These are phyloP conservation scores for Pythium biforme DNA, from an alignment of 352 stramenopile species.

Conservation along the genomic window DNA sequence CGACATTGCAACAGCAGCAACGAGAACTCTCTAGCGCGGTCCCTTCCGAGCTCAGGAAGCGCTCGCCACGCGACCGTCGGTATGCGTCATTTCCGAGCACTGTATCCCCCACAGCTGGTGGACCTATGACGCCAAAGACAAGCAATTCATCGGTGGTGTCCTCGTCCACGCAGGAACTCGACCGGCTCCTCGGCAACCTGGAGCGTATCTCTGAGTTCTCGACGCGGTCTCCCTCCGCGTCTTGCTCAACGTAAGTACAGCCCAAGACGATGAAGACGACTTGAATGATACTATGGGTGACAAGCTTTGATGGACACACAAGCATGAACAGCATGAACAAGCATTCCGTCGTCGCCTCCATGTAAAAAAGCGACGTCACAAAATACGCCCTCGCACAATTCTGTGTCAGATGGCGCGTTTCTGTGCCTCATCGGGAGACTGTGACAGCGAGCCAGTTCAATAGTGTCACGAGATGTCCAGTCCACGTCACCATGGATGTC, in stretches of 20 bases:
- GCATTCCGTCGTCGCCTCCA: no score
- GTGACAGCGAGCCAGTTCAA: slow-evolving; percentile 2
- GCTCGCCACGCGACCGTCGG: slow-evolving; percentile 1
- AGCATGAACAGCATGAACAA: neutral
- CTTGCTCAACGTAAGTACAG: slow-evolving; percentile 11
- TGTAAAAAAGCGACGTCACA: neutral
- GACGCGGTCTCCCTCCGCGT: slow-evolving; percentile 21
- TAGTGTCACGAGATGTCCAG: neutral
- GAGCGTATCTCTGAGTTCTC: slow-evolving; percentile 73
- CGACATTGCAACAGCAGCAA: slow-evolving; percentile 32
- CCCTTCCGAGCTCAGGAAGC: neutral
- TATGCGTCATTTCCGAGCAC: slow-evolving; percentile 15
- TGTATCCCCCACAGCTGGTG: slow-evolving; percentile 5
- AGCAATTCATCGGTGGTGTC: slow-evolving; percentile 18
- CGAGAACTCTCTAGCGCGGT: slow-evolving; percentile 18
- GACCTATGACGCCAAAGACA: slow-evolving; percentile 8
- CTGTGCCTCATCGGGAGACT: neutral
- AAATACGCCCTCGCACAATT: neutral
- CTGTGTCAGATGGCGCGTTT: neutral
- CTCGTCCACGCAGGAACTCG: slow-evolving; percentile 51
- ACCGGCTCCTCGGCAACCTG: slow-evolving; percentile 63
- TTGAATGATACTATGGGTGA: no score
- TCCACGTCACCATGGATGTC: neutral
- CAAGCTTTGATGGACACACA: no score
- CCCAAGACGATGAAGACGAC: neutral